Evolutionary conservation across 2,329 filamentous ascomycete genomes (phyloP).

Genomic region (Ophiobolus disseminans): DNA sequence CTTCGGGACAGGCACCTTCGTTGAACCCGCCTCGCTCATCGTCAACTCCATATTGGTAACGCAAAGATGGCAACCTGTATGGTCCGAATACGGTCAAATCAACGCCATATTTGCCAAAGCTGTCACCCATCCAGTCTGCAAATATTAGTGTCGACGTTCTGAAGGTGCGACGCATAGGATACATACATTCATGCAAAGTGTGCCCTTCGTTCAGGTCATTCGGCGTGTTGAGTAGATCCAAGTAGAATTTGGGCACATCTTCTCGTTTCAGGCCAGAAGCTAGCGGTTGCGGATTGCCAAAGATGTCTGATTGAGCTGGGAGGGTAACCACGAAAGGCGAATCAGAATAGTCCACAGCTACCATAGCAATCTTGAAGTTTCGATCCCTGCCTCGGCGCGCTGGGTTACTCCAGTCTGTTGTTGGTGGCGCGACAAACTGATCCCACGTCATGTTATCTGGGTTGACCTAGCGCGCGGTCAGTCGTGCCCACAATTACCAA

Average conservation of each 20-base stretch:
- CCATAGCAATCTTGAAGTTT: constrained; percentile 65
- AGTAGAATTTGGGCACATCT: constrained; percentile 60
- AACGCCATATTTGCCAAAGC: constrained; percentile 60
- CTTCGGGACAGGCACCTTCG: constrained; percentile 55
- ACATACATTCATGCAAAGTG: constrained; percentile 59
- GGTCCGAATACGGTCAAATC: constrained; percentile 62
- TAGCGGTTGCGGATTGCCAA: constrained; percentile 58
- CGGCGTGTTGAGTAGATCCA: constrained; percentile 60
- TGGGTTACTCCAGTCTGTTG: constrained; percentile 58
- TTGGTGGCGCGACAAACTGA: constrained; percentile 57
- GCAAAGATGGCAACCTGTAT: constrained; percentile 57
- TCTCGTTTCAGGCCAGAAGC: constrained; percentile 53
- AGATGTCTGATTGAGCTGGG: constrained; percentile 56
- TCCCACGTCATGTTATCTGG: constrained; percentile 59
- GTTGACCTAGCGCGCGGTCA: constrained; percentile 60
- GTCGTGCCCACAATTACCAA: too few species aligned
- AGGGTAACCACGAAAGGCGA: constrained; percentile 59
- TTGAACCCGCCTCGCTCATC: constrained; percentile 55
- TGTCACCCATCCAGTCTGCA: constrained; percentile 63
- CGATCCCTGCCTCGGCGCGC: constrained; percentile 53
- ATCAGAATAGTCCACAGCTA: constrained; percentile 61
- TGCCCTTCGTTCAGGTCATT: constrained; percentile 59
- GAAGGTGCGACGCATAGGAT: neutral
- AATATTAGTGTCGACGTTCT: neutral
- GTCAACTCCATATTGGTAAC: constrained; percentile 61